Evolutionary conservation across 768 basidiomycete genomes (phyloP).

Genomic region (Hypholoma sublateritium): DNA sequence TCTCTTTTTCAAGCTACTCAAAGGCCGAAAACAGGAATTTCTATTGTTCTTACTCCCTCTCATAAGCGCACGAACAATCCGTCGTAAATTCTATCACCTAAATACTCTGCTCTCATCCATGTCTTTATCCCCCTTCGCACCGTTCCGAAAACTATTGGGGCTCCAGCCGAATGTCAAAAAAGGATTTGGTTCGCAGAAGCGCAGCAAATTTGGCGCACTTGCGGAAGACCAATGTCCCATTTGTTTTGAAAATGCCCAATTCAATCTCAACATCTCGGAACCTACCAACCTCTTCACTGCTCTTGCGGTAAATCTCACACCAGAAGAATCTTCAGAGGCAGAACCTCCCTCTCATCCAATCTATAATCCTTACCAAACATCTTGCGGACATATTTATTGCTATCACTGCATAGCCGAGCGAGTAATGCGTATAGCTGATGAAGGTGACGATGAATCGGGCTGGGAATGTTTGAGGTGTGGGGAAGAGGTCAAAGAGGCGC

Average conservation of each 20-base stretch:
- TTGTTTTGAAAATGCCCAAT: slow-evolving; percentile 76
- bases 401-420: slow-evolving; percentile 90
- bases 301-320: slow-evolving; percentile 23
- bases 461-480: slow-evolving; percentile 90
- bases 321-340: slow-evolving; percentile 19
- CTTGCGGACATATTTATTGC: slow-evolving; percentile 87
- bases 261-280: slow-evolving; percentile 56
- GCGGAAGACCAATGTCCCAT: slow-evolving; percentile 84
- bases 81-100: slow-evolving; percentile 50
- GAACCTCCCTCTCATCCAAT: slow-evolving; percentile 64
- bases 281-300: slow-evolving; percentile 48
- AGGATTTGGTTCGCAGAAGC: slow-evolving; percentile 19
- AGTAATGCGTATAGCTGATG: slow-evolving; percentile 72
- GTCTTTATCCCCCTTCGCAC: slow-evolving; percentile 29
- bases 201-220: slow-evolving; percentile 71
- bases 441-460: slow-evolving; percentile 49
- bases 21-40: slow-evolving; percentile 70
- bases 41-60: slow-evolving; percentile 89
- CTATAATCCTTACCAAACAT: slow-evolving; percentile 79
- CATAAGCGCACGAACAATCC: slow-evolving; percentile 65
- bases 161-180: not conserved
- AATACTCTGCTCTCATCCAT: slow-evolving; percentile 25
- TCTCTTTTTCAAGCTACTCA: slow-evolving; percentile 4
- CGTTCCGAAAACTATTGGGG: slow-evolving; percentile 16
- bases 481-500: slow-evolving; percentile 60